Base-by-base conservation (phyloP, 495 filamentous ascomycete genomes). In the Aspergillus haitiensis region DNA sequence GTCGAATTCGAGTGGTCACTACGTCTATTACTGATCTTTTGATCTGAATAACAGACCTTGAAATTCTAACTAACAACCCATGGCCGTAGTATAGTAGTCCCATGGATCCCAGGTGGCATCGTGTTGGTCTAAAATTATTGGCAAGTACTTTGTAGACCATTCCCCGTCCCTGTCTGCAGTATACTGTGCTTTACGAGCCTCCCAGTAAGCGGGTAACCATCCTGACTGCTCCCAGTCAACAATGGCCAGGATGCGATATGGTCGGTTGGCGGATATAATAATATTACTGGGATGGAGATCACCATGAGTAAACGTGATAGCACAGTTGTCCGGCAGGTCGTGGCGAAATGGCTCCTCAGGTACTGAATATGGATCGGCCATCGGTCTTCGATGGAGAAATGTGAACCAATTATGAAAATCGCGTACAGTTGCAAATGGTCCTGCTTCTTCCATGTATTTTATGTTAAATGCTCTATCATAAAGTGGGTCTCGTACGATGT, bases 151-250 rank as follows among this genome's bases (percentile, higher is more conserved):
- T 4, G 37, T 40, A 4, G 37, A 40, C 37, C 37, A 40, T 40
- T 40, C 8, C 5, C 5, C 13, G 37, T 13, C 1, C 37, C 37
- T 40, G 4, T 40, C 13, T 40, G 37, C 13, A 13, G 37, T 40
- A 13, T 40, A 13, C 37, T 67, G 70, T 32, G 77, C 77, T 64
- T 82, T 82, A 58, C 73, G 72, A 42, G 71, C 61, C 60, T 81
- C 78, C 78, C 78, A 82, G 52, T 78, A 76, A 13, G 61, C 74
- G 48, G 78, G 78, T 55, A 75, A 70, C 75, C 76, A 81, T 6
- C 78, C 78, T 4, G 78, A 72, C 56, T 81, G 76, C 52, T 78
- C 72, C 79, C 76, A 81, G 49, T 80, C 78, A 15, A 81, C 57
- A 33, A 82, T 61, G 1, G 75, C 69, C 27, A 74, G 61, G 32